These are phyloP conservation scores for Lactuca saligna DNA, from an alignment of 129 eudicot species.

Conservation along the genomic window DNA sequence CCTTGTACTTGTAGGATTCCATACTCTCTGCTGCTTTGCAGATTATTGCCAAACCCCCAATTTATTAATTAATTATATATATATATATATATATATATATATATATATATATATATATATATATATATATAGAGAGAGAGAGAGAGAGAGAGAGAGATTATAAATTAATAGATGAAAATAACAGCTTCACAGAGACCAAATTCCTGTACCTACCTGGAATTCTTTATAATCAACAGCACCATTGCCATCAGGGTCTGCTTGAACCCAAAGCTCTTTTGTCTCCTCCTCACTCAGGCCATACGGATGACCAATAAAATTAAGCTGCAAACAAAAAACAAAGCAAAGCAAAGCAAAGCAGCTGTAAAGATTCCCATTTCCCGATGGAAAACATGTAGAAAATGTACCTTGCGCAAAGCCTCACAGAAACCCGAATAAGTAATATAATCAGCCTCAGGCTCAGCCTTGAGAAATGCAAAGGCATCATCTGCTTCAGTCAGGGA, in stretches of 20 bases:
- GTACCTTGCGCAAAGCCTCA: slow-evolving; percentile 74
- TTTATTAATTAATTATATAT: no score
- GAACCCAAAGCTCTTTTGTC: slow-evolving; percentile 70
- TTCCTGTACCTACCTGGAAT: slow-evolving; percentile 51
- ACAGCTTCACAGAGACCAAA: no score
- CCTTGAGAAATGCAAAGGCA: slow-evolving; percentile 74
- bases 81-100: no score
- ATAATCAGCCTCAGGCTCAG: slow-evolving; percentile 53
- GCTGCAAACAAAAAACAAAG: slow-evolving; percentile 38
- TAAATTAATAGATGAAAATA: no score
- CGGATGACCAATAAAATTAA: slow-evolving; percentile 55
- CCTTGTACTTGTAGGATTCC: slow-evolving; percentile 49
- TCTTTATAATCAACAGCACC: slow-evolving; percentile 62
- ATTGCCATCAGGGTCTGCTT: slow-evolving; percentile 74
- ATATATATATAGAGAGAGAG: no score
- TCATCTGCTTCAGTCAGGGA: slow-evolving; percentile 67
- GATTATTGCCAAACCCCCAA: background rate
- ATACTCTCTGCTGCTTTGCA: slow-evolving; percentile 63
- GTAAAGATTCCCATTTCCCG: background rate
- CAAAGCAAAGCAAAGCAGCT: background rate
- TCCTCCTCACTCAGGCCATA: slow-evolving; percentile 68
- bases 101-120: no score
- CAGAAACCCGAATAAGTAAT: slow-evolving; percentile 65
- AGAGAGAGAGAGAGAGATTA: no score
- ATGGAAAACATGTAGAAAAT: background rate